phyloP scores from a whole-genome alignment of 352 stramenopile species.

The Thalassiosira mediterranea region DNA sequence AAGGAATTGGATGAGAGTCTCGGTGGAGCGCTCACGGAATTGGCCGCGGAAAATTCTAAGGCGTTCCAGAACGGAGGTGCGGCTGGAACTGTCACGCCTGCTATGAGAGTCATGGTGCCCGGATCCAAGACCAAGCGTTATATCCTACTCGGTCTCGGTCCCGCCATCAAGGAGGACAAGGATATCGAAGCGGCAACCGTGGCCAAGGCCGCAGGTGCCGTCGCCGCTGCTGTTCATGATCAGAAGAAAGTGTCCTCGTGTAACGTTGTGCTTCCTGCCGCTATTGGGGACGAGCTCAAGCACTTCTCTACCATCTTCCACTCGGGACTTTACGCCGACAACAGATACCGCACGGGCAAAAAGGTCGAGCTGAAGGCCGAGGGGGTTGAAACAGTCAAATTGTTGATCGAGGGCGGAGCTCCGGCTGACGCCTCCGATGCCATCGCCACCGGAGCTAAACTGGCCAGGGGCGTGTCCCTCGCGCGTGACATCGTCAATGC shows the following conservation, averaged over 20 bases:
- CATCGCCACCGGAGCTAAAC: slow-evolving; percentile 52
- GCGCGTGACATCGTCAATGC: slow-evolving; percentile 87
- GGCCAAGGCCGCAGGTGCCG: slow-evolving; percentile 55
- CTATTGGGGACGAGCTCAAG: slow-evolving; percentile 40
- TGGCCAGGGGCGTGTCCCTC: slow-evolving; percentile 74
- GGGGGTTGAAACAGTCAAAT: slow-evolving; percentile 61
- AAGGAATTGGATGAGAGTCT: slow-evolving; percentile 72
- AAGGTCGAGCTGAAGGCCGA: slow-evolving; percentile 71
- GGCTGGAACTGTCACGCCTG: slow-evolving; percentile 64
- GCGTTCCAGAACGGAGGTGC: slow-evolving; percentile 75
- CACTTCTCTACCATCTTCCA: slow-evolving; percentile 74
- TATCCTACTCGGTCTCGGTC: slow-evolving; percentile 68
- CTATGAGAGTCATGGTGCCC: slow-evolving; percentile 45
- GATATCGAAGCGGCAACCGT: slow-evolving; percentile 38
- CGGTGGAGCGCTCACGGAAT: slow-evolving; percentile 61
- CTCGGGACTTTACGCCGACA: slow-evolving; percentile 74
- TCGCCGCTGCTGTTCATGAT: slow-evolving; percentile 62
- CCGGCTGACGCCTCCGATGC: slow-evolving; percentile 26
- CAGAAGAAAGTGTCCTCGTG: slow-evolving; percentile 71
- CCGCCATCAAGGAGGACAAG: slow-evolving; percentile 47
- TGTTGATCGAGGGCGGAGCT: slow-evolving; percentile 49
- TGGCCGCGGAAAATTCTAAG: slow-evolving; percentile 77
- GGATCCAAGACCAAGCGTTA: slow-evolving; percentile 62
- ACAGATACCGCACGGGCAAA: slow-evolving; percentile 74
- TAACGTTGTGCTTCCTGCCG: slow-evolving; percentile 59